Base-by-base conservation (phyloP, 768 basidiomycete species). In the Neoboletus brunneissimus region DNA sequence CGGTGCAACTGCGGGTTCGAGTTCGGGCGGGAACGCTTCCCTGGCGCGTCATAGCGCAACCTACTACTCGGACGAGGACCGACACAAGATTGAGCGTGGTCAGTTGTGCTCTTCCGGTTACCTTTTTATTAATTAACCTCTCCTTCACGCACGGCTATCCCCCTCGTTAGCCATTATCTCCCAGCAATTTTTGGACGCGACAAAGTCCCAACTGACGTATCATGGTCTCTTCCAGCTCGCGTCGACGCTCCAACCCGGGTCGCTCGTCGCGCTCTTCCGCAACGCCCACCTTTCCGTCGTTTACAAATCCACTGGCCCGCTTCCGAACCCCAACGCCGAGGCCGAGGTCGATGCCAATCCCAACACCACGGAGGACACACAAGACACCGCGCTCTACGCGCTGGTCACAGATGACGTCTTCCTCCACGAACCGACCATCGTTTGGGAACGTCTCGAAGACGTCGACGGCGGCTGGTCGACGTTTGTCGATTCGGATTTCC, bases 391-490 rank as follows among this genome's bases (percentile, higher is more conserved):
- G 5, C 75, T 97, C 8, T 95, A 91, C 69, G 83, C 84, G 2
- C 86, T 97, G 58, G 91, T 88, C 13, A 94, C 94, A 0, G 94
- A 97, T 69, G 79, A 89, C 40, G 83, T 86, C 18, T 94, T 97
- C 69, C 73, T 86, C 3, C 70, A 82, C 54, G 94, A 96, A 67
- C 77, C 85, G 0, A 83, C 83, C 18, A 83, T 96, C 25, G 88
- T 94, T 4, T 97, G 94, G 94, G 94, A 97, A 72, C 83, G 87
- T 20, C 74, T 97, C 29, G 91, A 90, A 63, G 94, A 96, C 64
- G 80, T 94, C 31, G 93, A 96, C 57, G 91, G 91, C 1, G 79
- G 83, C 2, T 85, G 78, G 59, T 84, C 88, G 31, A 81, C 81
- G 6, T 96, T 94, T 64, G 89, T 89, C 22, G 92, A 94, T 67